Evolutionary conservation across 768 basidiomycete species (phyloP).

Genomic region (Candolleomyces aberdarensis): DNA sequence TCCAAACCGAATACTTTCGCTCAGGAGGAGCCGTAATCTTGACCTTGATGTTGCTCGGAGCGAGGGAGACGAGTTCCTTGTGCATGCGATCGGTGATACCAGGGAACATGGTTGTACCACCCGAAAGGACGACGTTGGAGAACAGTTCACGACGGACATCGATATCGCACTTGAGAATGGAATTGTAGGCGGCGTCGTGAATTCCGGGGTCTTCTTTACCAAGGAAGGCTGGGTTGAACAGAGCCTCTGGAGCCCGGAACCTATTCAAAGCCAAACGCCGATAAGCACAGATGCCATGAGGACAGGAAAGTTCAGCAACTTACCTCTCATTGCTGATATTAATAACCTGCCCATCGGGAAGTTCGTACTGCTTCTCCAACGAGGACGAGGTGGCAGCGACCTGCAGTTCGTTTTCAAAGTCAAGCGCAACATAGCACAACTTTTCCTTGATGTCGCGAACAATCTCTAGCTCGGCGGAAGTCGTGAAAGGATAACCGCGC

Average conservation of each 20-base stretch:
- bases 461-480: conserved; percentile 83
- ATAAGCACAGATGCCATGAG: conserved; percentile 14
- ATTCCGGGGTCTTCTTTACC: conserved; percentile 90
- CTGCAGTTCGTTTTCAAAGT: conserved; percentile 86
- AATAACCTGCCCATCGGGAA: conserved; percentile 86
- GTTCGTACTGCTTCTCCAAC: conserved; percentile 83
- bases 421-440: conserved; percentile 85
- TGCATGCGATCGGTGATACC: conserved; percentile 59
- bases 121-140: conserved; percentile 56
- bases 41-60: conserved; percentile 78
- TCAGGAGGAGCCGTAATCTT: conserved; percentile 81
- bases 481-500: conserved; percentile 82
- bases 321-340: conserved; percentile 84
- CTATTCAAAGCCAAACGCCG: conserved; percentile 29
- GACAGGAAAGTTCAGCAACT: conserved; percentile 58
- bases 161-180: conserved; percentile 49
- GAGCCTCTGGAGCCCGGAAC: conserved; percentile 90
- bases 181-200: conserved; percentile 84
- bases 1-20: conserved; percentile 87
- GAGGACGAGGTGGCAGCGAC: conserved; percentile 79
- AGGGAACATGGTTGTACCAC: conserved; percentile 57
- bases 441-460: conserved; percentile 94
- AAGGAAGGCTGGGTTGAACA: conserved; percentile 90
- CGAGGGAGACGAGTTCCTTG: conserved; percentile 64
- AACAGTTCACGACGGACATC: conserved; percentile 55